Base-by-base conservation (phyloP, 257 asterid species). In the Scutellaria galericulata region DNA sequence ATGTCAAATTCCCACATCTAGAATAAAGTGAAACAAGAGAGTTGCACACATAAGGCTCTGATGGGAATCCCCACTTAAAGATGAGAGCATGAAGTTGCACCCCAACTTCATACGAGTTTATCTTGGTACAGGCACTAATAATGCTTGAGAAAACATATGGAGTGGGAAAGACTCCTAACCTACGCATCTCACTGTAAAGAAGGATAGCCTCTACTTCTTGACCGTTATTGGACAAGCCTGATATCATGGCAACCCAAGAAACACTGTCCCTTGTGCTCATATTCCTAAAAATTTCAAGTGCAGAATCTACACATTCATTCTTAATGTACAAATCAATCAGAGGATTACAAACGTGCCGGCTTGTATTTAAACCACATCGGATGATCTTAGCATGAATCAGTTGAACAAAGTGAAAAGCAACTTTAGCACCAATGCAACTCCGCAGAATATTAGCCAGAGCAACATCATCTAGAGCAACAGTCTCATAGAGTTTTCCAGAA, bases 221-320 rank as follows among this genome's bases (percentile, higher is more conserved):
- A 24, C 67, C 75, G 72, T 81, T 90, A 42, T 77, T 83, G 11
- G 96, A 88, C 77, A 90, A 87, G 71, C 96, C 95, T 11, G 97
- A 85, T 71, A 88, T 78, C 89, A 90, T 90, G 66, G 96, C 94
- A 80, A 92, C 95, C 98, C 96, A 88, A 74, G 97, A 84, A 66
- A 83, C 90, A 80, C 91, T 90, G 57, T 88, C 91, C 82, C 87
- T 86, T 5, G 72, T 55, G 68, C 61, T 8, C 92, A 88, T 81
- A 64, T 74, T 75, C 48, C 40, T 80, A 70, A 90, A 88, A 42
- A 86, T 82, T 56, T 75, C 80, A 77, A 82, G 35, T 20, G 96
- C 92, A 55, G 86, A 85, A 76, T 87, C 85, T 27, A 86, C 69
- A 47, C 46, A 76, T 37, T 84, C 89, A 71, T 81, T 90, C 83